phyloP scores from a whole-genome alignment of 1,284 basidiomycete species.

The Pholiota adiposa region DNA sequence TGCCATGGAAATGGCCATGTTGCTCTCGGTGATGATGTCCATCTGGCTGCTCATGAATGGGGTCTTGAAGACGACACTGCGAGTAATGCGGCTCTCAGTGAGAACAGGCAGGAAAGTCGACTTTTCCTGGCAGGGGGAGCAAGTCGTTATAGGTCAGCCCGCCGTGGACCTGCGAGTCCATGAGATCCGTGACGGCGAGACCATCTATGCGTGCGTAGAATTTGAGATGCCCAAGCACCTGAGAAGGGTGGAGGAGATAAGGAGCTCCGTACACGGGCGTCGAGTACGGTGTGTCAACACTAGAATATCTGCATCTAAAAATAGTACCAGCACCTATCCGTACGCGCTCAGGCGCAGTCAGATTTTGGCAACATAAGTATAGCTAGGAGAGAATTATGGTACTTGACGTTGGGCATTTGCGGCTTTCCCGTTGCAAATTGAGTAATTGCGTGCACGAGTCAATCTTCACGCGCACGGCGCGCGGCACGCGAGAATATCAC shows the following conservation, averaged over 20 bases:
- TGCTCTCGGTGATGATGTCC: constrained; percentile 98
- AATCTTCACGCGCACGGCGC: not conserved
- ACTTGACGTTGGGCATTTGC: too few species aligned
- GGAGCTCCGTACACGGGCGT: constrained; percentile 20
- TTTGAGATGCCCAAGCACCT: constrained; percentile 76
- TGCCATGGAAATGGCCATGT: constrained; percentile 97
- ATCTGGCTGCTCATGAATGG: constrained; percentile 98
- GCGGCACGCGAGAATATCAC: not conserved
- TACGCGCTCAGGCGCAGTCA: too few species aligned
- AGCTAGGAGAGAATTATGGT: too few species aligned
- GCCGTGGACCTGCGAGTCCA: constrained; percentile 88
- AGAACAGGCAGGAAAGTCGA: constrained; percentile 91
- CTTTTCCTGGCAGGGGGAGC: constrained; percentile 93
- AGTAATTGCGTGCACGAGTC: too few species aligned
- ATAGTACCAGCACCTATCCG: too few species aligned
- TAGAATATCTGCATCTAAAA: too few species aligned
- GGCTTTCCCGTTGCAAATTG: too few species aligned
- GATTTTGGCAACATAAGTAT: too few species aligned
- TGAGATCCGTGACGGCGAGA: constrained; percentile 84
- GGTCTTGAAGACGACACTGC: constrained; percentile 92
- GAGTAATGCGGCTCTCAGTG: constrained; percentile 88
- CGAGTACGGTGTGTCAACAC: too few species aligned
- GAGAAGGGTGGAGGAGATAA: constrained; percentile 61
- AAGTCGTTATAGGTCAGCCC: constrained; percentile 98
- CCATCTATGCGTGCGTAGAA: constrained; percentile 85